Evolutionary conservation across 208 protist species (phyloP).

Genomic region (Strigomonas culicis): DNA sequence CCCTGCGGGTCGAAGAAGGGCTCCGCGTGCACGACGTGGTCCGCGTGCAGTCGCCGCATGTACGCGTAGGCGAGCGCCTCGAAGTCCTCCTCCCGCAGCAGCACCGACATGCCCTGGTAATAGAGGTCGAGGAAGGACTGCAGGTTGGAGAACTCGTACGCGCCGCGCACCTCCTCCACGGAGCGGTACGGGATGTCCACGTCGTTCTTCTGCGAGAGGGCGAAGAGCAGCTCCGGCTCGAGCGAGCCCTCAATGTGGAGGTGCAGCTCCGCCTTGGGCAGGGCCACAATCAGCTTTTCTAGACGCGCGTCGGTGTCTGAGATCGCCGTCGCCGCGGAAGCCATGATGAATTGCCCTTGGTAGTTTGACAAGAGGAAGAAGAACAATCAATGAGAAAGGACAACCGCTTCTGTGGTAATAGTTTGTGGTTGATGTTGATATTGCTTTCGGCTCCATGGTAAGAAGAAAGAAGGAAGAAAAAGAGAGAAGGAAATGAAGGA

Average conservation of each 20-base stretch:
- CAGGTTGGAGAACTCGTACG: conserved; percentile 49
- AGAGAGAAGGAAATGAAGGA: conserved; percentile 7
- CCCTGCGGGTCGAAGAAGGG: conserved; percentile 58
- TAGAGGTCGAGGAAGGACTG: conserved; percentile 60
- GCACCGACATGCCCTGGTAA: conserved; percentile 42
- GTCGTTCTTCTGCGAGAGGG: conserved; percentile 32
- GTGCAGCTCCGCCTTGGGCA: conserved; percentile 64
- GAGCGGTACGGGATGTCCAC: conserved; percentile 31
- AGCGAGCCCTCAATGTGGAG: conserved; percentile 59
- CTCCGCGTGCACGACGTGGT: conserved; percentile 37
- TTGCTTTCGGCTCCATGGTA: conserved; percentile 4
- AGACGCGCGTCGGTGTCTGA: no score
- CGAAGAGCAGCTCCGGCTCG: conserved; percentile 49
- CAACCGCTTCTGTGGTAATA: conserved; percentile 4
- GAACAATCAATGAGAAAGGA: no score
- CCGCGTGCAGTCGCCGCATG: conserved; percentile 26
- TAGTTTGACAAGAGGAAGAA: no score
- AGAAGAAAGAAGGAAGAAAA: conserved; percentile 7
- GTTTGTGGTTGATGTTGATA: conserved; percentile 2
- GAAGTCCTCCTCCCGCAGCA: conserved; percentile 48
- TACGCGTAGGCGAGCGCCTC: conserved; percentile 43
- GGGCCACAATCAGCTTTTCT: conserved; percentile 27
- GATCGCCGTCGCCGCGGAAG: no score
- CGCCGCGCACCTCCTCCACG: conserved; percentile 31
- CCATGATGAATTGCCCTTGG: no score